Conservation (phyloP, 2,329 filamentous ascomycete genomes). For the Trichoderma asperellum region DNA sequence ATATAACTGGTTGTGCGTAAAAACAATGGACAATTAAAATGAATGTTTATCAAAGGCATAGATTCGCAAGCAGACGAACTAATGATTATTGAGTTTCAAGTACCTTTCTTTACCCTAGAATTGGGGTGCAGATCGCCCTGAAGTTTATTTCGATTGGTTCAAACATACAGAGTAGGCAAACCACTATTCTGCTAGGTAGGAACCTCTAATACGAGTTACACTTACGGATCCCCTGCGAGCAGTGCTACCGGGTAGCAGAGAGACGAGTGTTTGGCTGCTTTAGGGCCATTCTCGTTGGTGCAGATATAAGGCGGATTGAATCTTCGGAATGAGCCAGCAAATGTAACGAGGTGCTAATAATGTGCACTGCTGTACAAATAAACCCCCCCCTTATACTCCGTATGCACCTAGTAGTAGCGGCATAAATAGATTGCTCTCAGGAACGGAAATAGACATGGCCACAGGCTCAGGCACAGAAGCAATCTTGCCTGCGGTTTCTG, state of each 20-base stretch:
- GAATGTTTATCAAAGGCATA: neutral
- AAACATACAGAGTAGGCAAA: neutral
- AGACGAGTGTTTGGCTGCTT: neutral
- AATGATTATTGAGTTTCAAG: neutral
- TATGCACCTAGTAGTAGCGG: neutral
- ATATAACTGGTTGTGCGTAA: too few species aligned
- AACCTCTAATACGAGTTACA: neutral
- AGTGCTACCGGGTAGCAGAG: neutral
- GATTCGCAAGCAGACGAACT: neutral
- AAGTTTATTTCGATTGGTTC: neutral
- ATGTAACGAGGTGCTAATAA: neutral
- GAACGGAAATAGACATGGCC: neutral
- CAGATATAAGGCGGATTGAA: neutral
- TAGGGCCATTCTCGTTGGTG: neutral
- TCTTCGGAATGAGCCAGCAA: neutral
- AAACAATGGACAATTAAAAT: too few species aligned
- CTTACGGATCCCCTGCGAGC: too few species aligned
- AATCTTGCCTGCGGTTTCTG: neutral
- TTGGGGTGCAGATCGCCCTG: conserved; percentile 3
- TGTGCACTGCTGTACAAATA: neutral
- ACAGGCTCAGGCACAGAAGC: neutral
- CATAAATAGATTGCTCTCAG: neutral
- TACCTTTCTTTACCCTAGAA: neutral
- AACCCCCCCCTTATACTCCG: neutral
- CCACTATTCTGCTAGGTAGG: neutral